Conservation (phyloP, 305 asterid genomes). For the Ajuga reptans region DNA sequence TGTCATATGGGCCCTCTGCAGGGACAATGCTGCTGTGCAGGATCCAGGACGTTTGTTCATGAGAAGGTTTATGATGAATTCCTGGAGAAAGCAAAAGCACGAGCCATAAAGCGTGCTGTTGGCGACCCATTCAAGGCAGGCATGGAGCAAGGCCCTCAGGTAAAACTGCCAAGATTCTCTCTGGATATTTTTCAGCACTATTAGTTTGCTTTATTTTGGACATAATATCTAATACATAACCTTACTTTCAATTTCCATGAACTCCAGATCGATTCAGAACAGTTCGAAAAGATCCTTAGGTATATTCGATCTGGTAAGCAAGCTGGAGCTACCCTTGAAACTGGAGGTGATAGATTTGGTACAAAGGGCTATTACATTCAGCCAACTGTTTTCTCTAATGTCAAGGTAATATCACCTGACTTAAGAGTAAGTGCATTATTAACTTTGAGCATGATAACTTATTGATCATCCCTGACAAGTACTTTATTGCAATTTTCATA, state of each 20-base stretch:
- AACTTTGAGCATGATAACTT: background rate
- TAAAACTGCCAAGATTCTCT: slow-evolving; percentile 16
- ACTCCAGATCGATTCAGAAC: slow-evolving; percentile 57
- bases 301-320: slow-evolving; percentile 59
- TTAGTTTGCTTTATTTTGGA: background rate
- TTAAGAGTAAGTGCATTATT: background rate
- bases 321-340: slow-evolving; percentile 79
- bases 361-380: slow-evolving; percentile 63
- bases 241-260: slow-evolving; percentile 8
- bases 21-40: slow-evolving; percentile 99
- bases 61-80: slow-evolving; percentile 83
- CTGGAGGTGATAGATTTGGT: slow-evolving; percentile 74
- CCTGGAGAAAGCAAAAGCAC: slow-evolving; percentile 71
- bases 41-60: slow-evolving; percentile 86
- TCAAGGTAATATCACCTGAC: slow-evolving; percentile 46
- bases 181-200: background rate
- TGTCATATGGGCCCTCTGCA: slow-evolving; percentile 22
- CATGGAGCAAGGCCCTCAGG: slow-evolving; percentile 97
- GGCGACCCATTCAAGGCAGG: slow-evolving; percentile 93
- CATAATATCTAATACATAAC: background rate
- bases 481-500: slow-evolving; percentile 17
- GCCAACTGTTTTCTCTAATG: slow-evolving; percentile 90
- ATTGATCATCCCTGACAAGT: slow-evolving; percentile 2
- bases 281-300: slow-evolving; percentile 67
- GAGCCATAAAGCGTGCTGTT: slow-evolving; percentile 64